phyloP scores from a whole-genome alignment of 768 basidiomycete genomes.

The Suillus ampliporus region DNA sequence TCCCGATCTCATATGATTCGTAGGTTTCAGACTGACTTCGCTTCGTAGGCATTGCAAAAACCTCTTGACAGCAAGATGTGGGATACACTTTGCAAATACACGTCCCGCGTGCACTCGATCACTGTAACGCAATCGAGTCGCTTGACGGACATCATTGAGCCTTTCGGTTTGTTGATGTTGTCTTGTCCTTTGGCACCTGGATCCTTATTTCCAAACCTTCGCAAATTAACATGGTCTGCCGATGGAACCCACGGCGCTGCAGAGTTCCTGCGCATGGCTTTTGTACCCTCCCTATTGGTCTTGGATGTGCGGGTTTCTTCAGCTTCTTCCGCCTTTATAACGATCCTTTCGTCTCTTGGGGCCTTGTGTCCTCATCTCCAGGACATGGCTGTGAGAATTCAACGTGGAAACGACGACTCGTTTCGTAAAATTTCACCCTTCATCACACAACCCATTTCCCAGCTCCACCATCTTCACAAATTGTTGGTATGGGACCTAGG shows the following conservation, averaged over 20 bases:
- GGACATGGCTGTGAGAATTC: no score
- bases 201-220: slow-evolving; percentile 30
- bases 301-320: no score
- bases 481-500: not conserved
- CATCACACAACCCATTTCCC: no score
- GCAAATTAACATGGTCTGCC: slow-evolving; percentile 28
- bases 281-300: slow-evolving; percentile 23
- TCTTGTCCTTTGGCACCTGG: slow-evolving; percentile 17
- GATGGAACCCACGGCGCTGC: slow-evolving; percentile 23
- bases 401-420: no score
- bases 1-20: not conserved
- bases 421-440: no score
- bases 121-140: slow-evolving; percentile 3
- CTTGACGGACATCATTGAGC: not conserved
- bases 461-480: no score
- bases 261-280: slow-evolving; percentile 29
- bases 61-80: slow-evolving; percentile 18
- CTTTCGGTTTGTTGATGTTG: slow-evolving; percentile 16
- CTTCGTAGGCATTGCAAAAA: not conserved
- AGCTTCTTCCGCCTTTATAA: no score
- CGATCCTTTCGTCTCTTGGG: no score
- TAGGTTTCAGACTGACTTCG: not conserved
- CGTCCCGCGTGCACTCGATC: slow-evolving; percentile 23
- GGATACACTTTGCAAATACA: slow-evolving; percentile 24
- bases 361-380: no score